Percentiles rank a stretch among this genome's conserved stretches.
phyloP scores from a whole-genome alignment of 345 rosid species.

The Dimocarpus longan region DNA sequence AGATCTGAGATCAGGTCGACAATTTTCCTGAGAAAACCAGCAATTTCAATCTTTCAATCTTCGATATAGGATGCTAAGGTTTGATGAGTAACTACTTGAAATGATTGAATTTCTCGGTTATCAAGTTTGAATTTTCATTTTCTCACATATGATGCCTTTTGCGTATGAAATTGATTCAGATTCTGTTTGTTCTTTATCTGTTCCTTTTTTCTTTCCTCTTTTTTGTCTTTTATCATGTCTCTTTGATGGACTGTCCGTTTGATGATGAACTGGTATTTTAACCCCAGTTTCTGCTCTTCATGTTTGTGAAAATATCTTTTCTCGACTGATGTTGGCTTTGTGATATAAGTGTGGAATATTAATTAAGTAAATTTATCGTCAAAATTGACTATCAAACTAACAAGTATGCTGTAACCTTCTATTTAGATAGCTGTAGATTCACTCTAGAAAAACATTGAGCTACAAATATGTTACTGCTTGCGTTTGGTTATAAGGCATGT shows the following conservation, averaged over 20 bases:
- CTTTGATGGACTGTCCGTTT: not conserved
- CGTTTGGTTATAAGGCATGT: not conserved
- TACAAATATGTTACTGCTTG: not conserved
- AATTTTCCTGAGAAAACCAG: not conserved
- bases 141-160: not conserved
- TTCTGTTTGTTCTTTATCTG: not conserved
- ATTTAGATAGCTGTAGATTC: not conserved
- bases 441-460: not conserved
- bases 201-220: not conserved
- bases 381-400: not conserved
- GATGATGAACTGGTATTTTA: no score
- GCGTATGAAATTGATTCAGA: not conserved
- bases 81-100: not conserved
- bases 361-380: no score
- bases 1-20: not conserved
- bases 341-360: no score
- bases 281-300: no score
- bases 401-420: not conserved
- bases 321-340: no score
- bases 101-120: not conserved
- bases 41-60: not conserved
- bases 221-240: not conserved
- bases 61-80: not conserved
- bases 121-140: not conserved
- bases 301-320: no score